phyloP scores from a whole-genome alignment of 2,329 filamentous ascomycete genomes.

The Phaeosphaeriaceae sp. region DNA sequence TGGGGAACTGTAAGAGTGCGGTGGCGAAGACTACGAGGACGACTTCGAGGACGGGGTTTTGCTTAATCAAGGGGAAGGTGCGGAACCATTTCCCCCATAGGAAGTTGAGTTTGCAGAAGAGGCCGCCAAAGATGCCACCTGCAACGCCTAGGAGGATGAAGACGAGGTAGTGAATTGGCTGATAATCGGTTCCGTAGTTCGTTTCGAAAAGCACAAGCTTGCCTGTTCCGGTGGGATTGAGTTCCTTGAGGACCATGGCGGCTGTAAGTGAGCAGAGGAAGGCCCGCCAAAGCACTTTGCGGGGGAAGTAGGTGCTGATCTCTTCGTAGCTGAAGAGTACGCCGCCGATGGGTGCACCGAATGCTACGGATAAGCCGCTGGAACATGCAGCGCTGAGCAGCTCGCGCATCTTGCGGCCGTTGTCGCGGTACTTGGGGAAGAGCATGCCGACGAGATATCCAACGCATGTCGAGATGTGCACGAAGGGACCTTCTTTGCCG shows the following conservation, averaged over 20 bases:
- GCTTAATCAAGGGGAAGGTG: slow-evolving; percentile 59
- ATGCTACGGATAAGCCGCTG: slow-evolving; percentile 65
- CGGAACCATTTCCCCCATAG: slow-evolving; percentile 64
- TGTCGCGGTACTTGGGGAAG: slow-evolving; percentile 65
- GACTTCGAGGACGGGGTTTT: slow-evolving; percentile 63
- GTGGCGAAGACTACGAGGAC: slow-evolving; percentile 62
- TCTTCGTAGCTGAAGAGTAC: slow-evolving; percentile 67
- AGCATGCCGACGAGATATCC: slow-evolving; percentile 60
- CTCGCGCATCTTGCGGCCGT: slow-evolving; percentile 65
- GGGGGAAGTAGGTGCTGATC: slow-evolving; percentile 66
- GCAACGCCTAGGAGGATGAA: slow-evolving; percentile 64
- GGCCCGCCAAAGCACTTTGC: slow-evolving; percentile 65
- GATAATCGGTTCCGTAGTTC: slow-evolving; percentile 64
- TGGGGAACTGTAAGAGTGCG: slow-evolving; percentile 63
- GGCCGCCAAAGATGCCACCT: slow-evolving; percentile 65
- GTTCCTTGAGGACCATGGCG: slow-evolving; percentile 61
- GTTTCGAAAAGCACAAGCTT: slow-evolving; percentile 68
- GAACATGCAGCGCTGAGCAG: slow-evolving; percentile 65
- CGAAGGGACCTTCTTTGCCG: slow-evolving; percentile 68
- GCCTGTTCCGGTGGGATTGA: slow-evolving; percentile 67
- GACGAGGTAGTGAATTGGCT: slow-evolving; percentile 62
- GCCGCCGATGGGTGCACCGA: slow-evolving; percentile 68
- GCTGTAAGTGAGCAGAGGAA: slow-evolving; percentile 66
- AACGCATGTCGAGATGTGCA: slow-evolving; percentile 66
- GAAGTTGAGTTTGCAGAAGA: slow-evolving; percentile 66